Evolutionary conservation across 163 green algal species (phyloP).

Genomic region (Scenedesmus sp.): DNA sequence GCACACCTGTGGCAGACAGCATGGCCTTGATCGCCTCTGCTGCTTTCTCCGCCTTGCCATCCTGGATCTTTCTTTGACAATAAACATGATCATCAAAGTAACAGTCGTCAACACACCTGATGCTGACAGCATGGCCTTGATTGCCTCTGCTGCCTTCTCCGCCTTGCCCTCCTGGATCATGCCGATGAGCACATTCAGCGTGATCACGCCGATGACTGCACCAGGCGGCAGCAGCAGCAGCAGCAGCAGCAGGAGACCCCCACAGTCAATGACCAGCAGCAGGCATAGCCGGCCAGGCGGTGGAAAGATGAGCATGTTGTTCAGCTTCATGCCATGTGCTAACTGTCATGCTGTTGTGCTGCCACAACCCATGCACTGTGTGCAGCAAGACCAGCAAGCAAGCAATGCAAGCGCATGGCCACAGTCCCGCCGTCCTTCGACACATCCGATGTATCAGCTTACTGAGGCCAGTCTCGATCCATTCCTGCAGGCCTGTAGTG

Average conservation of each 20-base stretch:
- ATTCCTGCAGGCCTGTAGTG: conserved; percentile 27
- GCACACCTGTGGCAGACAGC: neutral
- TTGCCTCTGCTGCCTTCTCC: conserved; percentile 54
- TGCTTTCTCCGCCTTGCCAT: neutral
- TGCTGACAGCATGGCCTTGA: conserved; percentile 53
- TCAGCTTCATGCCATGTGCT: too few species aligned
- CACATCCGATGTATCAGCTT: too few species aligned
- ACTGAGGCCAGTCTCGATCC: conserved; percentile 17
- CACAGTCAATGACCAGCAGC: too few species aligned
- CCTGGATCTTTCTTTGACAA: neutral
- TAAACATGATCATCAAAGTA: neutral
- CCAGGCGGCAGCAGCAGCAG: too few species aligned
- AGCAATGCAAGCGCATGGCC: too few species aligned
- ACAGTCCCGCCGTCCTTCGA: too few species aligned
- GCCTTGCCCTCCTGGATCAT: conserved; percentile 61
- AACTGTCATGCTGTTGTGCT: too few species aligned
- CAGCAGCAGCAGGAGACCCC: too few species aligned
- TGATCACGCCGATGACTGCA: conserved; percentile 31
- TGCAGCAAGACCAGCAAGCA: too few species aligned
- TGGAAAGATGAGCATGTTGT: too few species aligned
- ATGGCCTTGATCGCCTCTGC: neutral
- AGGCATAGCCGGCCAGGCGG: too few species aligned
- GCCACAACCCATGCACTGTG: too few species aligned
- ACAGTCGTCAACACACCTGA: conserved; percentile 7
- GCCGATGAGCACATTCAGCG: conserved; percentile 53